phyloP scores from a whole-genome alignment of 2,329 filamentous ascomycete species.

The Shiraia bambusicola region DNA sequence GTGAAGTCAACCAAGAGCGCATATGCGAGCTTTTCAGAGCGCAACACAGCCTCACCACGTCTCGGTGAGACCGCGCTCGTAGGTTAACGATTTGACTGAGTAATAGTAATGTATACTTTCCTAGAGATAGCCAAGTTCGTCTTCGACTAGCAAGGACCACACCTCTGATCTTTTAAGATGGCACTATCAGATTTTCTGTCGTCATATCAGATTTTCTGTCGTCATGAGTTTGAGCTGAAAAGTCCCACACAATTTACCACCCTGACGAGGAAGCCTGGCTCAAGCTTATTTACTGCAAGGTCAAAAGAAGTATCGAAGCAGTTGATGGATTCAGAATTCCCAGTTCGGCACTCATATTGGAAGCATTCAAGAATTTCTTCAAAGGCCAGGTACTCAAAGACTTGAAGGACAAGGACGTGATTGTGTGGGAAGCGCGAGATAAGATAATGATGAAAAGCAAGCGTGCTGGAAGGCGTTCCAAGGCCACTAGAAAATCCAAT shows the following conservation, averaged over 20 bases:
- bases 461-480: no score
- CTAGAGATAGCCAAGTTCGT: not conserved
- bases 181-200: constrained; percentile 4
- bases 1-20: no score
- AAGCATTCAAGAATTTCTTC: constrained; percentile 10
- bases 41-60: not conserved
- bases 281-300: constrained; percentile 11
- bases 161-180: constrained; percentile 3
- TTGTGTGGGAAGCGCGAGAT: not conserved
- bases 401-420: not conserved
- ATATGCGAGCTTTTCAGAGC: constrained; percentile 2
- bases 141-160: constrained; percentile 7
- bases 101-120: not conserved
- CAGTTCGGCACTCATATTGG: not conserved
- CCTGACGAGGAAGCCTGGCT: constrained; percentile 19
- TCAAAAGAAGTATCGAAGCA: constrained; percentile 3
- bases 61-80: not conserved
- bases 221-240: constrained; percentile 1
- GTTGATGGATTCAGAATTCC: constrained; percentile 7
- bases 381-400: constrained; percentile 7
- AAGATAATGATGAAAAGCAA: constrained; percentile 4
- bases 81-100: constrained; percentile 1
- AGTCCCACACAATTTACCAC: constrained; percentile 2
- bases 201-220: constrained; percentile 1
- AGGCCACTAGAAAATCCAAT: no score